A percentile compares a stretch with the other conserved stretches of the same genome.
Evolutionary conservation across 768 basidiomycete genomes (phyloP).

Genomic region (Amyloporia xantha): DNA sequence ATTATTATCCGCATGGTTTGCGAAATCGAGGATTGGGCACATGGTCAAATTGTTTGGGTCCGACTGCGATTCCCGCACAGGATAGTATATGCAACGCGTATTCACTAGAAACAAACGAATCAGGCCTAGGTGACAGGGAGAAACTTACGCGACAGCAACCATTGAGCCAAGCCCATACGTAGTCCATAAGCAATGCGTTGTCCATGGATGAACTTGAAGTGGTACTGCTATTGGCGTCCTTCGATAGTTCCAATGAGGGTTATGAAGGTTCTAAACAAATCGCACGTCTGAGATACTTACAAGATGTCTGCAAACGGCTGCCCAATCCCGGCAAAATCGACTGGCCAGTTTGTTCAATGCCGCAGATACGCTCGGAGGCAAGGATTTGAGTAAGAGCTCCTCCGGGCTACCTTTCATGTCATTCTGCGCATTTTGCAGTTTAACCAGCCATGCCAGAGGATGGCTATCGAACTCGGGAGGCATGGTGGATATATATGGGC

Average conservation of each 20-base stretch:
- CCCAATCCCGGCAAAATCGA: constrained; percentile 58
- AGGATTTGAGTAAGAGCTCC: constrained; percentile 27
- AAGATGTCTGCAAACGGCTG: constrained; percentile 39
- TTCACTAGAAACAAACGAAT: constrained; percentile 53
- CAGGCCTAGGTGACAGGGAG: neutral
- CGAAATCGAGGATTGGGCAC: constrained; percentile 87
- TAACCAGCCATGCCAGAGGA: constrained; percentile 72
- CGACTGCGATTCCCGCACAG: constrained; percentile 38
- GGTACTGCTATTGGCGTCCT: too few relatives aligned
- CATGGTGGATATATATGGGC: constrained; percentile 74
- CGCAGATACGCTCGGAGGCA: constrained; percentile 43
- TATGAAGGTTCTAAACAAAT: too few relatives aligned
- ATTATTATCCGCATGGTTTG: constrained; percentile 57
- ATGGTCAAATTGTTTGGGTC: constrained; percentile 77
- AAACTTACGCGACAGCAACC: constrained; percentile 35
- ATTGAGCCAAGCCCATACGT: constrained; percentile 89
- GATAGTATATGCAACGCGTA: constrained; percentile 82
- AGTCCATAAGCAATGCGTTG: constrained; percentile 29
- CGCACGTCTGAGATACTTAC: constrained; percentile 35
- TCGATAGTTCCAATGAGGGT: too few relatives aligned
- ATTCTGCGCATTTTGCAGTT: constrained; percentile 10
- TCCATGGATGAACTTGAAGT: neutral
- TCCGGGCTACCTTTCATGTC: neutral
- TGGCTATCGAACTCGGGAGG: constrained; percentile 71
- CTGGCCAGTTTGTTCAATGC: constrained; percentile 37